A percentile compares a stretch with the other conserved stretches of the same genome.
Conservation (phyloP, 768 basidiomycete species). For the Stropharia rugosoannulata region DNA sequence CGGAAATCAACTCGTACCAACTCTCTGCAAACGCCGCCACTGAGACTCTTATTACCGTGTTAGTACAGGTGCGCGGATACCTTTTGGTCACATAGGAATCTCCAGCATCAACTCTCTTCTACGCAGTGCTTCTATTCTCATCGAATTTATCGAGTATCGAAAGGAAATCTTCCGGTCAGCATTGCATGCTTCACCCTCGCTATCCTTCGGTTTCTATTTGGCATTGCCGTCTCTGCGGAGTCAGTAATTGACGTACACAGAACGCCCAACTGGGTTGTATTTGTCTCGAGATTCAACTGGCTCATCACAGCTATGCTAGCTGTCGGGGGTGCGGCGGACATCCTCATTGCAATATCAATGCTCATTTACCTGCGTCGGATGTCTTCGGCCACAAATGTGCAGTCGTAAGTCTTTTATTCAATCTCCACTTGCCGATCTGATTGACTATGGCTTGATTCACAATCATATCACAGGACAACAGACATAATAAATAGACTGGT, state of each 20-base stretch:
- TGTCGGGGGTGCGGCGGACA: constrained; percentile 11
- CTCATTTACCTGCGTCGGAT: constrained; percentile 7
- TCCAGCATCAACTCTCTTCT: background rate
- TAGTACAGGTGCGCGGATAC: constrained; percentile 13
- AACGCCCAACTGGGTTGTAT: constrained; percentile 15
- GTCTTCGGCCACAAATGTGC: constrained; percentile 6
- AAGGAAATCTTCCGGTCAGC: constrained; percentile 6
- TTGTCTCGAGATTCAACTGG: constrained; percentile 12
- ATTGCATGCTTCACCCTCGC: constrained; percentile 14
- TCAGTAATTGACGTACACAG: constrained; percentile 13
- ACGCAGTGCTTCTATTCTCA: constrained; percentile 16
- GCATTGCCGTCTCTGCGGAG: constrained; percentile 12
- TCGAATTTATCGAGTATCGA: constrained; percentile 15
- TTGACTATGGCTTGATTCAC: background rate
- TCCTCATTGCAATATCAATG: constrained; percentile 12
- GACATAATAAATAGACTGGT: background rate
- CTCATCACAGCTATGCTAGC: constrained; percentile 11
- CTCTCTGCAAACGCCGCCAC: constrained; percentile 13
- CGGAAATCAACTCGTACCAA: constrained; percentile 14
- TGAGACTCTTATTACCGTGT: constrained; percentile 17
- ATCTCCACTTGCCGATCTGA: too few species aligned
- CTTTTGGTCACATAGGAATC: background rate
- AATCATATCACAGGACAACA: background rate
- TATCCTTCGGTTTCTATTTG: constrained; percentile 11
- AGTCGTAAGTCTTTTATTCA: constrained; percentile 4